Percentiles rank a stretch among this genome's conserved stretches.
phyloP scores from a whole-genome alignment of 2,329 filamentous ascomycete genomes.

The Penicillium aurantiogriseum region DNA sequence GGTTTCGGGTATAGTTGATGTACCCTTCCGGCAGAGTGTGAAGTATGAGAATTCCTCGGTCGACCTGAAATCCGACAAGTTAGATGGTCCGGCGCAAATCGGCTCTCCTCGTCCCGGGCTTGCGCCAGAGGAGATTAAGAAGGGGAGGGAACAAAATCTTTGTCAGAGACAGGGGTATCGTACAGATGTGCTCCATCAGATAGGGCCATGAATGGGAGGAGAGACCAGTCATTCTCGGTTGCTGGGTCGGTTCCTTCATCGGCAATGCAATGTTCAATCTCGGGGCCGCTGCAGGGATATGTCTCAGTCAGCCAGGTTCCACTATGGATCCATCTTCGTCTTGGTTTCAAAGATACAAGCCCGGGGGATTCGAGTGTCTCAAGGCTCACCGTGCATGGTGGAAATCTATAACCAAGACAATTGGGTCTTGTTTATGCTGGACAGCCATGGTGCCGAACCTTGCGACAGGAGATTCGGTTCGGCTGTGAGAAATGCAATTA shows the following conservation, averaged over 20 bases:
- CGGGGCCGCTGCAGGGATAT: constrained; percentile 67
- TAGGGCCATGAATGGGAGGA: constrained; percentile 94
- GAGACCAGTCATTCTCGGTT: constrained; percentile 79
- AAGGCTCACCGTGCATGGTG: constrained; percentile 65
- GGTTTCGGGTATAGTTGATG: constrained; percentile 56
- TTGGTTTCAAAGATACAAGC: not conserved
- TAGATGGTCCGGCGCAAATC: constrained; percentile 1
- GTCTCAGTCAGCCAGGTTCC: not conserved
- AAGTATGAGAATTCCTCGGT: constrained; percentile 99
- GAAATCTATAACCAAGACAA: constrained; percentile 79
- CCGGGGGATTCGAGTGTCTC: not conserved
- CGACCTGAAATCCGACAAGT: constrained; percentile 41
- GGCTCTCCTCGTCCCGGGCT: not conserved
- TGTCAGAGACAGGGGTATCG: constrained; percentile 33
- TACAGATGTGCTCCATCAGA: constrained; percentile 94
- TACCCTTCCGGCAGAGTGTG: constrained; percentile 67
- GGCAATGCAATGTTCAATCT: constrained; percentile 91
- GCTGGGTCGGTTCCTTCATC: constrained; percentile 75
- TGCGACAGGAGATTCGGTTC: constrained; percentile 3
- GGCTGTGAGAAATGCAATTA: not conserved
- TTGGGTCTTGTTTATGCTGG: constrained; percentile 56
- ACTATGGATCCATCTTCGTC: not conserved
- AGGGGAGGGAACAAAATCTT: not conserved
- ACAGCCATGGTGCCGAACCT: constrained; percentile 29
- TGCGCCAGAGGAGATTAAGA: not conserved